Percentiles rank a stretch among this genome's conserved stretches.
Evolutionary conservation across 2,329 filamentous ascomycete genomes (phyloP).

Genomic region (Aspergillus novofumigatus): DNA sequence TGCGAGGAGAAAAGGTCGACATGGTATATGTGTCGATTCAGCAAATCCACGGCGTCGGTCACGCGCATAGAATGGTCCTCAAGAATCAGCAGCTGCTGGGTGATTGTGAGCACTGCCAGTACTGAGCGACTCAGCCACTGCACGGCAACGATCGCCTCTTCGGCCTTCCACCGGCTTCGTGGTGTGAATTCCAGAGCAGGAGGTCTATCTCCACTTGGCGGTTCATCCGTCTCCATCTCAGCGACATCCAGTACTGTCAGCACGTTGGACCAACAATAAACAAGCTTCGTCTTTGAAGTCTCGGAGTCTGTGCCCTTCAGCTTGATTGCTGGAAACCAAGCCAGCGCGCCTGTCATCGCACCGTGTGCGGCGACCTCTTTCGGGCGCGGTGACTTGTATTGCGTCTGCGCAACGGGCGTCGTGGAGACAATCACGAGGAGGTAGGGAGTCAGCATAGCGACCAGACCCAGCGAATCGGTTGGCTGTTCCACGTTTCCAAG

Average conservation of each 20-base stretch:
- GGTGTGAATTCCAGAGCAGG: conserved; percentile 74
- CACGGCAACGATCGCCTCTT: conserved; percentile 91
- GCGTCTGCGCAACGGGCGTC: conserved; percentile 90
- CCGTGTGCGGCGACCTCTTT: conserved; percentile 89
- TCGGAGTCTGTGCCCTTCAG: conserved; percentile 70
- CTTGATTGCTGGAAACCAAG: conserved; percentile 96
- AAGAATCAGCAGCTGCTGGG: conserved; percentile 84
- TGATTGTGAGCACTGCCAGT: conserved; percentile 85
- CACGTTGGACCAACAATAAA: conserved; percentile 99
- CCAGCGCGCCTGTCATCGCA: conserved; percentile 86
- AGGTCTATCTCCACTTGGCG: conserved; percentile 70
- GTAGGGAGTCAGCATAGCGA: conserved; percentile 93
- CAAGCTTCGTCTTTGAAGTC: conserved; percentile 73
- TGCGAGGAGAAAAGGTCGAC: conserved; percentile 85
- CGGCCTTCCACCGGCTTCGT: conserved; percentile 84
- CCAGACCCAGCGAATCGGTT: conserved; percentile 83
- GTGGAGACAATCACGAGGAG: conserved; percentile 95
- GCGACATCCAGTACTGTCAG: conserved; percentile 87
- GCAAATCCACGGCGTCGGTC: conserved; percentile 89
- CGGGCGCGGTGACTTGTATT: conserved; percentile 86
- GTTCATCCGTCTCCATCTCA: conserved; percentile 54
- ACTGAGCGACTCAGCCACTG: conserved; percentile 97
- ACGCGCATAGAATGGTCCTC: conserved; percentile 86
- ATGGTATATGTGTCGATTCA: conserved; percentile 90
- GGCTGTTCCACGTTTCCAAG: conserved; percentile 89